A percentile compares a stretch with the other conserved stretches of the same genome.
Evolutionary conservation across 2,329 filamentous ascomycete species (phyloP).

Genomic region (Aspergillus udagawae): DNA sequence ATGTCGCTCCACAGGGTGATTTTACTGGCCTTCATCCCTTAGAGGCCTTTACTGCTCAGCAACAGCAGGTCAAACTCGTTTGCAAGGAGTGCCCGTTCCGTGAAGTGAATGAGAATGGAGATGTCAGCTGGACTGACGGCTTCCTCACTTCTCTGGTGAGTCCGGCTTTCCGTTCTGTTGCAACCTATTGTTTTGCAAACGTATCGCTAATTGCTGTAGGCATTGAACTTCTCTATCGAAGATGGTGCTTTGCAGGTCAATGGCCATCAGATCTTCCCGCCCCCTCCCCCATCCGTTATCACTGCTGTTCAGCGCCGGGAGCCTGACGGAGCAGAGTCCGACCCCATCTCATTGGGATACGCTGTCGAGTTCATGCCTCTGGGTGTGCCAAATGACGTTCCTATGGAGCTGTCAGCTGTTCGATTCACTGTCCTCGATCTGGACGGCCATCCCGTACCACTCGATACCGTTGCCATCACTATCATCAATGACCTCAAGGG

Average conservation of each 20-base stretch:
- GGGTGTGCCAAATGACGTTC: conserved; percentile 25
- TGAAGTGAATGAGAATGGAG: conserved; percentile 24
- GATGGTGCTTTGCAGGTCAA: conserved; percentile 35
- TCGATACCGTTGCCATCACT: conserved; percentile 41
- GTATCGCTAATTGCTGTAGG: conserved; percentile 19
- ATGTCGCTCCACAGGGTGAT: conserved; percentile 19
- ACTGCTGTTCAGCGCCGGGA: conserved; percentile 32
- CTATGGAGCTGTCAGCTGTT: conserved; percentile 34
- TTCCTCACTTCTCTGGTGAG: conserved; percentile 36
- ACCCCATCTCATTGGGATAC: conserved; percentile 39
- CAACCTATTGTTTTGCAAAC: background rate
- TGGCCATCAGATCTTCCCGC: conserved; percentile 37
- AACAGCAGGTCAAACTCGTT: conserved; percentile 27
- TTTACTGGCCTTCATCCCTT: conserved; percentile 23
- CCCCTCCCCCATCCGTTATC: conserved; percentile 27
- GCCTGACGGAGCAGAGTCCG: conserved; percentile 33
- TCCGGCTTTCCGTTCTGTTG: background rate
- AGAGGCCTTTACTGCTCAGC: conserved; percentile 22
- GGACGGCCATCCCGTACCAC: conserved; percentile 39
- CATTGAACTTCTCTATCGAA: conserved; percentile 34
- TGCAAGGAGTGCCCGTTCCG: conserved; percentile 40
- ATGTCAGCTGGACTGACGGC: conserved; percentile 31
- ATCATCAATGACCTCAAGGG: conserved; percentile 34
- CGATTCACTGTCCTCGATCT: conserved; percentile 46
- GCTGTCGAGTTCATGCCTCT: conserved; percentile 38